phyloP scores from a whole-genome alignment of 2,329 filamentous ascomycete species.

The Ophiosphaerella narmari region DNA sequence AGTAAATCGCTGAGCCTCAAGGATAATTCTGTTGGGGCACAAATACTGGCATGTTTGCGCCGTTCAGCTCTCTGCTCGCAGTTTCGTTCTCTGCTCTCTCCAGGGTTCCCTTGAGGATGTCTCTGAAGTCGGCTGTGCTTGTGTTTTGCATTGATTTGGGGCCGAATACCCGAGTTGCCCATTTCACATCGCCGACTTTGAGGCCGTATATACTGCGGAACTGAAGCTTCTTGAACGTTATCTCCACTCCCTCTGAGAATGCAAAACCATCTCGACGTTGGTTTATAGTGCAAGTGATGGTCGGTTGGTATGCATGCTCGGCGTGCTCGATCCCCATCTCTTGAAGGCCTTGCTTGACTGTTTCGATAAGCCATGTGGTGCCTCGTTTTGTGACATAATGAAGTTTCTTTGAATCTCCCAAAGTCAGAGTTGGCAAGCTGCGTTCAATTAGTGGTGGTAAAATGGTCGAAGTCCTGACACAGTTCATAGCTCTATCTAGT shows the following conservation, averaged over 20 bases:
- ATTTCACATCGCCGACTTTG: slow-evolving; percentile 23
- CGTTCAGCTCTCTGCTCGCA: slow-evolving; percentile 3
- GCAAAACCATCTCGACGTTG: slow-evolving; percentile 27
- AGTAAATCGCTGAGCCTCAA: neutral
- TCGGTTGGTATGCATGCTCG: slow-evolving; percentile 12
- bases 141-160: neutral
- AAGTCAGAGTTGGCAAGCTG: slow-evolving; percentile 15
- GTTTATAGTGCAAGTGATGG: slow-evolving; percentile 28
- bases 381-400: slow-evolving; percentile 32
- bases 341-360: slow-evolving; percentile 25
- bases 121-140: slow-evolving; percentile 21
- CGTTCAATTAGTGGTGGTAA: slow-evolving; percentile 9
- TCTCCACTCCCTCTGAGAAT: slow-evolving; percentile 24
- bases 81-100: slow-evolving; percentile 18
- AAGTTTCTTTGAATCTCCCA: slow-evolving; percentile 30
- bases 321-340: slow-evolving; percentile 30
- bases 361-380: slow-evolving; percentile 31
- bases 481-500: slow-evolving; percentile 21
- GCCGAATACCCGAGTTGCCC: slow-evolving; percentile 20
- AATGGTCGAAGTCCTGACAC: slow-evolving; percentile 1
- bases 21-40: neutral
- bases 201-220: slow-evolving; percentile 32
- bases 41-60: neutral
- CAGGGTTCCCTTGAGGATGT: slow-evolving; percentile 24
- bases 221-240: slow-evolving; percentile 31